Conservation (phyloP, 495 filamentous ascomycete genomes). For the Tuber umbilicatum region DNA sequence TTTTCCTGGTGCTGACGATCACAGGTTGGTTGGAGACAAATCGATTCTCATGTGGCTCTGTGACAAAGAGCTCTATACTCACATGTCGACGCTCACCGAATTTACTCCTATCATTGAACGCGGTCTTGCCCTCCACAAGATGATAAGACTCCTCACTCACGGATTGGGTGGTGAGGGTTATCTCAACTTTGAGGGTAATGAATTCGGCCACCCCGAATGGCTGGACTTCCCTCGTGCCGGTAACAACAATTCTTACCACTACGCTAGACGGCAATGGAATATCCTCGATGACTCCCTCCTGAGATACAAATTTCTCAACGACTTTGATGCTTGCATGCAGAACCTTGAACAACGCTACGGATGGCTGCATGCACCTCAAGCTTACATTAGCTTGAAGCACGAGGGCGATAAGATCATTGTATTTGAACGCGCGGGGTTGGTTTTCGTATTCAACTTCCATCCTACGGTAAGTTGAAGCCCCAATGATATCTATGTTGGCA, state of each 20-base stretch:
- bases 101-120: constrained; percentile 86
- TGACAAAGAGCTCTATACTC: constrained; percentile 92
- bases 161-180: constrained; percentile 93
- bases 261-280: constrained; percentile 91
- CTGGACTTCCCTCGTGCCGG: constrained; percentile 94
- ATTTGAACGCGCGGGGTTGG: constrained; percentile 82
- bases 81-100: constrained; percentile 82
- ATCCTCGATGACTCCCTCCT: constrained; percentile 78
- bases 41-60: constrained; percentile 95
- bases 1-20: constrained; percentile 3
- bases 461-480: constrained; percentile 47
- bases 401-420: constrained; percentile 91
- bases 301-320: constrained; percentile 86
- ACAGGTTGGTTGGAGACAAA: constrained; percentile 92
- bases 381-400: constrained; percentile 89
- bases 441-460: constrained; percentile 97
- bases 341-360: constrained; percentile 76
- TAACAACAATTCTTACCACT: constrained; percentile 94
- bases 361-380: constrained; percentile 82
- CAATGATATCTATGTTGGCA: not conserved
- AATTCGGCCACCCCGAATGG: constrained; percentile 99
- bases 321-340: constrained; percentile 93
- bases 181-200: constrained; percentile 97
- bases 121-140: constrained; percentile 88
- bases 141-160: constrained; percentile 93